Percentiles rank a stretch among this genome's conserved stretches.
phyloP scores from a whole-genome alignment of 2,329 filamentous ascomycete genomes.

The Magnaporthales sp. region DNA sequence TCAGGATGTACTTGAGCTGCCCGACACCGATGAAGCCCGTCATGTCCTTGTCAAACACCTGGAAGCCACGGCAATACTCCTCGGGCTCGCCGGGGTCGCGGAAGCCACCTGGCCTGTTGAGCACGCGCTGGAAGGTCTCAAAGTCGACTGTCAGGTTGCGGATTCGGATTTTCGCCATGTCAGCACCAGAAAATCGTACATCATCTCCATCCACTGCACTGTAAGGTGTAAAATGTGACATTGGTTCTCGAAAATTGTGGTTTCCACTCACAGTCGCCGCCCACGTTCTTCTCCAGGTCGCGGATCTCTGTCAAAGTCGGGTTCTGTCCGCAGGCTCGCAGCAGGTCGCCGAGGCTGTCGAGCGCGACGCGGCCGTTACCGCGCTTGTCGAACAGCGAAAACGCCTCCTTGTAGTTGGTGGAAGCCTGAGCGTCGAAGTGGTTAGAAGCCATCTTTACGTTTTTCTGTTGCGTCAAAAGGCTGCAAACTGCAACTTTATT shows the following conservation, averaged over 20 bases:
- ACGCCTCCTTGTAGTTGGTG: conserved; percentile 99
- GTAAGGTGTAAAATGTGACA: background rate
- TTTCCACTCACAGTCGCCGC: conserved; percentile 72
- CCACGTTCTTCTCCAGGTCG: conserved; percentile 84
- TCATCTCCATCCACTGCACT: background rate
- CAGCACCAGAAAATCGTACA: background rate
- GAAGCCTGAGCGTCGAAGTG: conserved; percentile 52
- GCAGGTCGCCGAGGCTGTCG: conserved; percentile 82
- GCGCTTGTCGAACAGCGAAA: conserved; percentile 99
- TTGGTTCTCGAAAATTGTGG: background rate
- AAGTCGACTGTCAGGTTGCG: conserved; percentile 69
- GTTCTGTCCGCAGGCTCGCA: conserved; percentile 96
- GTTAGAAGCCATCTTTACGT: conserved; percentile 39
- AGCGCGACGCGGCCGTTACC: conserved; percentile 86
- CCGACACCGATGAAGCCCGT: conserved; percentile 96
- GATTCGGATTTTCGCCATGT: background rate
- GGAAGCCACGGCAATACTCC: conserved; percentile 97
- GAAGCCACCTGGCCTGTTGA: conserved; percentile 97
- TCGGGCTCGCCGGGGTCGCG: conserved; percentile 95
- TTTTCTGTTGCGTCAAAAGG: background rate
- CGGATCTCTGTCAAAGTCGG: conserved; percentile 88
- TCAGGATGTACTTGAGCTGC: conserved; percentile 95
- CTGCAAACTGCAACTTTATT: background rate
- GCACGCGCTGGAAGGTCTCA: conserved; percentile 90
- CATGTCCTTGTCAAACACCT: conserved; percentile 99